phyloP scores from a whole-genome alignment of 192 early-diverging fungal genomes.

The Phlyctochytrium bullatum region DNA sequence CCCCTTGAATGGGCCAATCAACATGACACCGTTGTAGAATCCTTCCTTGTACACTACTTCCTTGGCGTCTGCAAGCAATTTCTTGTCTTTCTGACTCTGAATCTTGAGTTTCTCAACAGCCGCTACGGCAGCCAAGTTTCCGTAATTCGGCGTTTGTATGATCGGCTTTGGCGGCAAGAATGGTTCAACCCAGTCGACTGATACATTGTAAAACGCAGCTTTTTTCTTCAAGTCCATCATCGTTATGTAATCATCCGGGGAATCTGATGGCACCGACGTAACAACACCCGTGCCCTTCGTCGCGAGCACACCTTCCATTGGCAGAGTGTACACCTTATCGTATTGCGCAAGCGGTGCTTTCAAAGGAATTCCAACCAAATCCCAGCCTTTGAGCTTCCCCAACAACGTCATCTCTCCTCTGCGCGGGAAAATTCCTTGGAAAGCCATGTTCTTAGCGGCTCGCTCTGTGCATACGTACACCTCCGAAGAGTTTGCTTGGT shows the following conservation, averaged over 20 bases:
- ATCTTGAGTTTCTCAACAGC: slow-evolving; percentile 92
- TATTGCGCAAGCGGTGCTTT: slow-evolving; percentile 81
- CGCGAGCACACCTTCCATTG: slow-evolving; percentile 94
- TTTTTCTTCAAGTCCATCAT: slow-evolving; percentile 94
- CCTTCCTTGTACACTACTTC: slow-evolving; percentile 96
- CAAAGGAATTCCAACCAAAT: slow-evolving; percentile 85
- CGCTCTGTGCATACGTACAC: slow-evolving; percentile 88
- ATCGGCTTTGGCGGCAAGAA: slow-evolving; percentile 81
- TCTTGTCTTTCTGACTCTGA: slow-evolving; percentile 93
- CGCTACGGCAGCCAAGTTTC: slow-evolving; percentile 78
- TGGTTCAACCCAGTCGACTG: slow-evolving; percentile 80
- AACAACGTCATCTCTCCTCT: slow-evolving; percentile 67
- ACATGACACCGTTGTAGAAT: slow-evolving; percentile 89
- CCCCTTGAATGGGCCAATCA: slow-evolving; percentile 79
- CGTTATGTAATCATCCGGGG: slow-evolving; percentile 93
- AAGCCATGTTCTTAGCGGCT: slow-evolving; percentile 96
- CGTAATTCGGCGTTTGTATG: slow-evolving; percentile 81
- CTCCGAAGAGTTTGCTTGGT: slow-evolving; percentile 70
- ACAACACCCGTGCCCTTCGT: slow-evolving; percentile 98
- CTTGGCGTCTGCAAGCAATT: slow-evolving; percentile 90
- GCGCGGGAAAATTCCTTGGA: slow-evolving; percentile 78
- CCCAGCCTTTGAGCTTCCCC: slow-evolving; percentile 70
- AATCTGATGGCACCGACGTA: slow-evolving; percentile 98
- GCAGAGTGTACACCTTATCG: slow-evolving; percentile 83
- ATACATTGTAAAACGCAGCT: slow-evolving; percentile 85